A percentile compares a stretch with the other conserved stretches of the same genome.
phyloP scores from a whole-genome alignment of 257 asterid genomes.

The Rubia yunnanensis region DNA sequence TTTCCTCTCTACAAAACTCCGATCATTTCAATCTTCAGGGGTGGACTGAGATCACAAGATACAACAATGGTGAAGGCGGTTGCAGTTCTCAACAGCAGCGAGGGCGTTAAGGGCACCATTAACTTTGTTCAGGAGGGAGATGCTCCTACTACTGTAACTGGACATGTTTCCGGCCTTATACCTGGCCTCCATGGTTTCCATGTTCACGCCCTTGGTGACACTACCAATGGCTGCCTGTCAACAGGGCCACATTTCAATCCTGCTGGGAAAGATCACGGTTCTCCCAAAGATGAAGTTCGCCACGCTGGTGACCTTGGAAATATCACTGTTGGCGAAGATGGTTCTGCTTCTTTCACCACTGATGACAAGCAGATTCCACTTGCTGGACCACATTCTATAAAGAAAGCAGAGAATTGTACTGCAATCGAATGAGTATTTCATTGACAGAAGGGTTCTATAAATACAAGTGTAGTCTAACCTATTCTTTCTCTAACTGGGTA shows the following conservation, averaged over 20 bases:
- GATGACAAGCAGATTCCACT: constrained; percentile 87
- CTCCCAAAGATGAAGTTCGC: constrained; percentile 81
- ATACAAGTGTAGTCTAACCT: no score
- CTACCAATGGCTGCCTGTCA: constrained; percentile 95
- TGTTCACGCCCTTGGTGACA: constrained; percentile 97
- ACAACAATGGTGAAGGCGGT: constrained; percentile 93
- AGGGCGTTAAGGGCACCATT: constrained; percentile 79
- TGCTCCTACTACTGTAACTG: constrained; percentile 72
- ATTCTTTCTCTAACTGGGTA: no score
- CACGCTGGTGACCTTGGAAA: constrained; percentile 99
- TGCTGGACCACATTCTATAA: constrained; percentile 65
- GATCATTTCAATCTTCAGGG: constrained; percentile 1
- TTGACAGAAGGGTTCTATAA: no score
- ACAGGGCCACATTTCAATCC: constrained; percentile 99
- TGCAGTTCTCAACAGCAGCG: constrained; percentile 77
- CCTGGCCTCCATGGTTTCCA: constrained; percentile 96
- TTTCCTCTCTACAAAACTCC: not conserved
- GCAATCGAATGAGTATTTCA: no score
- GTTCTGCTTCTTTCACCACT: constrained; percentile 52
- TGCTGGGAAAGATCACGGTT: constrained; percentile 70
- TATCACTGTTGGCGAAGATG: constrained; percentile 68
- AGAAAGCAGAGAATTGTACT: no score
- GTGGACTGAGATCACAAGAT: constrained; percentile 45
- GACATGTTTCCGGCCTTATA: constrained; percentile 67
- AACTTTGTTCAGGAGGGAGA: constrained; percentile 69